Evolutionary conservation across 768 basidiomycete genomes (phyloP), one percentile per base, ranked within the genome.

Genomic region (Lactifluus piperatus): DNA sequence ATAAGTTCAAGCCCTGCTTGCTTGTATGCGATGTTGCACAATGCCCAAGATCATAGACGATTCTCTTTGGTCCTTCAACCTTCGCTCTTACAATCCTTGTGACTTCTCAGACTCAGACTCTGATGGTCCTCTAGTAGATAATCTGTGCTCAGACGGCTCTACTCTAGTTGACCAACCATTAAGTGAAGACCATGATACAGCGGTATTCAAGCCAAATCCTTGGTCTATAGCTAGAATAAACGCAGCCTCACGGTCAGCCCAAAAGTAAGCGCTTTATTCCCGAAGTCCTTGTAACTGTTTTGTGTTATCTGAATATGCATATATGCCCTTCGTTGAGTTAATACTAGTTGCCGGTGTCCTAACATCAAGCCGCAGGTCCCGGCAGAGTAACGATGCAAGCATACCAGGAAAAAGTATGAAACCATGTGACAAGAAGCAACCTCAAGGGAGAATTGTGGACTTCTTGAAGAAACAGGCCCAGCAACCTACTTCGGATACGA

Each of bases 151-250:
- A 13, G 60, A 61, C 22, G 54, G 54, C 43, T 56, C 60, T 11
- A 61, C 60, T 3, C 29, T 61, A n/a, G 60, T 61, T n/a, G 60
- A 56, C 34, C 50, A 56, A 47, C 50, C 84, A 0, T 66, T 72
- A 2, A 75, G 88, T 48, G 72, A 79, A 53, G 88, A 90, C 54
- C 50, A 43, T 20, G 60, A 61, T 16, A 69, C 75, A 32, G 87
- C 84, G 1, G 68, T 73, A 6, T 89, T 83, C 73, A 86, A 81
- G 51, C 80, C 86, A 0, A 91, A 89, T 66, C 89, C 89, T 0
- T 91, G 88, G 79, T 81, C 80, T 56, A 88, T 91, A 56, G 88
- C 89, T 4, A 86, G 83, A 65, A 82, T 87, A 30, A 91, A 91
- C 63, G 89, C 88, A 44, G 80, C 80, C 0, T 74, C 76, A 34